Evolutionary conservation across 441 rosid species (phyloP), one percentile per base, ranked within the genome.

Genomic region (Syzygium syzygioides): DNA sequence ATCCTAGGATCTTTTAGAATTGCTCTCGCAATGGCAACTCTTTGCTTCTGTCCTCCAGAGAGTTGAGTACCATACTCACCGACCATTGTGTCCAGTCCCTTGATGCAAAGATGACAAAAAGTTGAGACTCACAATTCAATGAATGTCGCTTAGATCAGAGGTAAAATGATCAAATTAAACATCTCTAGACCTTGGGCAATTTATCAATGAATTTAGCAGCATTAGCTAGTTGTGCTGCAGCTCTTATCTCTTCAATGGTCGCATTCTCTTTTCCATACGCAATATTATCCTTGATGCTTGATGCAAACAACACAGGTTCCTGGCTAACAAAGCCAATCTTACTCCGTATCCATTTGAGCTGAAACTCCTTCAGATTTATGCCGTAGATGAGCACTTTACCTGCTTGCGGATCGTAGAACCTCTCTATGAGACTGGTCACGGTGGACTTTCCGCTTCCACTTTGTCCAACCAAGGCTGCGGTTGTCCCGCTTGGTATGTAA

Each of bases 31-130:
- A 89, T 86, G 86, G 90, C 90, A 17, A 89, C 90, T 79, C 90
- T 86, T 64, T 89, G 90, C 90, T 89, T 89, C 86, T 89, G 90
- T 52, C 90, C 90, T 32, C 90, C 90, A 5, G 90, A 89, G 13
- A 89, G 87, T 59, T 89, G 90, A 14, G 86, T 89, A 15, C 90
- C 90, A 4, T 89, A 88, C 26, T 89, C 88, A 28, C 90, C 90
- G 8, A 89, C 90, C 88, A 86, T 89, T 5, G 90, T 86, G 25
- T 79, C 86, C 17, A 89, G 88, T 23, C 90, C 90, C 90, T 86
- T 57, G 66, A 71, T 28, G 79, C 86, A 53, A 64, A 68, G n/a
- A 86, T 14, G 19, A 28, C 15, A 62, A 41, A 23, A 55, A 15
- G 15, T 30, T 17, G 9, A 52, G 34, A 14, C 45, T 15, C 71